Percentiles rank a stretch among this genome's conserved stretches.
Evolutionary conservation across 2,329 filamentous ascomycete genomes (phyloP).

Genomic region (Nemania bipapillata): DNA sequence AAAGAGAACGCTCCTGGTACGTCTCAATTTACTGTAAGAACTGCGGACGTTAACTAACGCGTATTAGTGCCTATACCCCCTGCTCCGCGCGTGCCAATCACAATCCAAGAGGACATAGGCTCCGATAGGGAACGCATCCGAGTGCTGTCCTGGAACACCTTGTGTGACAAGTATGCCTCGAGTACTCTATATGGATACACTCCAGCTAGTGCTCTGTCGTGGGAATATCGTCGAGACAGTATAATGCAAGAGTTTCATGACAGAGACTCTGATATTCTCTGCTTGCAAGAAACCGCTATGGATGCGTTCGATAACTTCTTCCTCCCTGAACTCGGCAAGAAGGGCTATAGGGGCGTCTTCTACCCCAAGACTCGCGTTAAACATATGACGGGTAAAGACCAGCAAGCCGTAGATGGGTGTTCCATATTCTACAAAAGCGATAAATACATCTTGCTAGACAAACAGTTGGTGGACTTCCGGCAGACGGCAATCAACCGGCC

Average conservation of each 20-base stretch:
- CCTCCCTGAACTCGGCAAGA: conserved; percentile 82
- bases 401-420: conserved; percentile 91
- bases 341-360: conserved; percentile 93
- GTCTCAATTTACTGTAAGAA: conserved; percentile 49
- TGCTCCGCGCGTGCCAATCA: conserved; percentile 77
- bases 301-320: conserved; percentile 94
- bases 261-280: conserved; percentile 87
- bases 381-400: conserved; percentile 91
- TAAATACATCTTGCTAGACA: conserved; percentile 94
- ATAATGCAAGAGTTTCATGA: conserved; percentile 84
- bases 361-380: conserved; percentile 90
- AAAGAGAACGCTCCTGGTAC: conserved; percentile 86
- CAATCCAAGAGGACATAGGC: conserved; percentile 75
- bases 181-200: conserved; percentile 88
- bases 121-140: conserved; percentile 76
- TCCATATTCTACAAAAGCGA: conserved; percentile 95
- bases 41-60: conserved; percentile 5
- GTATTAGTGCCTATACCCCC: conserved; percentile 78
- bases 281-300: conserved; percentile 91
- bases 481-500: conserved; percentile 92
- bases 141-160: conserved; percentile 92
- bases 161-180: conserved; percentile 94
- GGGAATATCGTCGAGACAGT: conserved; percentile 85
- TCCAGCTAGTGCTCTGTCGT: conserved; percentile 80
- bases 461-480: conserved; percentile 91